Conservation (phyloP, 192 early-diverging fungal genomes). For the Obelidium mucronatum region DNA sequence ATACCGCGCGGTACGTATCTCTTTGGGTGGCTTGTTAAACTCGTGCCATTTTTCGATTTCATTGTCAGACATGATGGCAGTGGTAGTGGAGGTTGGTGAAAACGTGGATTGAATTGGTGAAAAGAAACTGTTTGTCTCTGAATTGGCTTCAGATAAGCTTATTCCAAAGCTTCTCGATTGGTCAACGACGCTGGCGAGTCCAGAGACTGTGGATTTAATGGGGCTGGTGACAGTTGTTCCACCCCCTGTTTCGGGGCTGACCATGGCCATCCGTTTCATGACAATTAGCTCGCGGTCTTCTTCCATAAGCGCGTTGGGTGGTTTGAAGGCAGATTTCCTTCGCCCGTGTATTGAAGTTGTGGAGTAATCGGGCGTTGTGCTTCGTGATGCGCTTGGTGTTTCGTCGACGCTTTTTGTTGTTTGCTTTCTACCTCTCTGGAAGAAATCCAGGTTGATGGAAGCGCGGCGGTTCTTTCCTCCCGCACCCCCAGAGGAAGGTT, state of each 20-base stretch:
- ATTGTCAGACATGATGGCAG: constrained; percentile 45
- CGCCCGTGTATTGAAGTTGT: not conserved
- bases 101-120: not conserved
- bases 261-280: constrained; percentile 56
- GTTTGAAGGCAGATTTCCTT: constrained; percentile 17
- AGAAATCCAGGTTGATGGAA: constrained; percentile 5
- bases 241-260: constrained; percentile 47
- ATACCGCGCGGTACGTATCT: constrained; percentile 63
- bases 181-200: not conserved
- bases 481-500: not conserved
- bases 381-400: constrained; percentile 22
- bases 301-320: not conserved
- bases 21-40: constrained; percentile 59
- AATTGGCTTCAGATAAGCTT: constrained; percentile 1
- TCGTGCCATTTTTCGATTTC: constrained; percentile 69
- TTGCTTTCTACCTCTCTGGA: not conserved
- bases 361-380: not conserved
- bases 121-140: not conserved
- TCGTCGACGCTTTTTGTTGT: constrained; percentile 2
- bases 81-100: constrained; percentile 12
- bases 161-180: not conserved
- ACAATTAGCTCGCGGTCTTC: constrained; percentile 36
- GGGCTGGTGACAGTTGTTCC: too few relatives aligned
- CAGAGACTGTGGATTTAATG: not conserved
- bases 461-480: not conserved